Evolutionary conservation across 768 basidiomycete species (phyloP).

Genomic region (Daedaleopsis nitida): DNA sequence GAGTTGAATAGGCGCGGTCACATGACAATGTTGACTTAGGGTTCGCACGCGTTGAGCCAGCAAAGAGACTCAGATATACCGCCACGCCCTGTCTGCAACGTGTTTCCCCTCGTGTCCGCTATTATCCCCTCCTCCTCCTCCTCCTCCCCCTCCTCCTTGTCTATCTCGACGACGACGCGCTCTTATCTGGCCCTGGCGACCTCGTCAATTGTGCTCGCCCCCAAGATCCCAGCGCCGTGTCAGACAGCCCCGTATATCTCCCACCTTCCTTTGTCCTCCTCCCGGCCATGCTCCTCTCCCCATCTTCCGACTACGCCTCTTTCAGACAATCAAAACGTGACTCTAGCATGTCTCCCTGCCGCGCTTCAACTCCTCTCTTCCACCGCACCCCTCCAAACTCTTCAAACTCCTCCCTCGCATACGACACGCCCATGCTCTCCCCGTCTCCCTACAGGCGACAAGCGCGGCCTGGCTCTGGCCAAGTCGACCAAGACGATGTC

Average conservation of each 20-base stretch:
- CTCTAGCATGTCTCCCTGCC: slow-evolving; percentile 37
- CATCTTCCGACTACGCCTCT: slow-evolving; percentile 38
- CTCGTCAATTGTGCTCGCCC: background rate
- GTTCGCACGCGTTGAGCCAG: slow-evolving; percentile 13
- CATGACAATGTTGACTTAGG: slow-evolving; percentile 22
- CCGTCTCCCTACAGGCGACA: slow-evolving; percentile 61
- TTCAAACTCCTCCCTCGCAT: slow-evolving; percentile 33
- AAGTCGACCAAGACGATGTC: slow-evolving; percentile 48
- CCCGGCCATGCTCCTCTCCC: slow-evolving; percentile 32
- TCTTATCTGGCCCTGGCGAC: slow-evolving; percentile 2
- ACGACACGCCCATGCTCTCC: slow-evolving; percentile 62
- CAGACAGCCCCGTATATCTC: slow-evolving; percentile 3
- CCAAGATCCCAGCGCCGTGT: background rate
- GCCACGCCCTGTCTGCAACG: background rate
- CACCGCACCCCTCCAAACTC: slow-evolving; percentile 37
- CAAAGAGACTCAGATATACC: background rate
- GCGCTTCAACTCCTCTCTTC: slow-evolving; percentile 22
- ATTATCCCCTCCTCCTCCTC: too few relatives aligned
- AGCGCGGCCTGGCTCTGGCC: slow-evolving; percentile 39
- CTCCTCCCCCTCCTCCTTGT: background rate
- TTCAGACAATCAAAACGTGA: slow-evolving; percentile 35
- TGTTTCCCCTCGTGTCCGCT: slow-evolving; percentile 1
- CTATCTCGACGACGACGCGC: background rate
- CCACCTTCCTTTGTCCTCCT: slow-evolving; percentile 30
- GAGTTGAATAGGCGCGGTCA: slow-evolving; percentile 14